Conservation (phyloP, 768 basidiomycete species). For the Lactarius evosmus region DNA sequence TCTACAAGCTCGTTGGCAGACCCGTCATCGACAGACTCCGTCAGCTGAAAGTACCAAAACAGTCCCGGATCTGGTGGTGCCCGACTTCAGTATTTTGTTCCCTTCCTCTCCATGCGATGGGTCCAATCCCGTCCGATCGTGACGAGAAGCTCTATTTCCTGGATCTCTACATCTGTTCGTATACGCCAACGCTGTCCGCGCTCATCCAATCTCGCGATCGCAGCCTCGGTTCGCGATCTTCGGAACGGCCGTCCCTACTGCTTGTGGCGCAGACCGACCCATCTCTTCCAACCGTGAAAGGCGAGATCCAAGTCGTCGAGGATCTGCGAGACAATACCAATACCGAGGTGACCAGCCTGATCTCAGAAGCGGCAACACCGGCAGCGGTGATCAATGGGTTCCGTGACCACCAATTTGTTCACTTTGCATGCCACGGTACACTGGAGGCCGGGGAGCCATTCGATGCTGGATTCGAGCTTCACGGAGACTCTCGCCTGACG, state of each 20-base stretch:
- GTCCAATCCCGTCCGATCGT: constrained; percentile 2
- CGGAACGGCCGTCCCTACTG: neutral
- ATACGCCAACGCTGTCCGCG: neutral
- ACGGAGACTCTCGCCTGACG: neutral
- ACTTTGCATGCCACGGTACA: constrained; percentile 14
- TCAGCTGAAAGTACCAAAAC: neutral
- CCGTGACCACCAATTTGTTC: neutral
- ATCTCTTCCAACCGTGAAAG: neutral
- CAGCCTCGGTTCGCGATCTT: neutral
- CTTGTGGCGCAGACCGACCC: constrained; percentile 9
- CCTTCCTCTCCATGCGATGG: constrained; percentile 25
- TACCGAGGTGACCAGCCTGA: neutral
- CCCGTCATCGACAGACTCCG: neutral
- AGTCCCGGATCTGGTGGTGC: constrained; percentile 25
- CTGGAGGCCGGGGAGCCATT: constrained; percentile 2
- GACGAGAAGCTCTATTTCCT: neutral
- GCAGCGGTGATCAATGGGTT: neutral
- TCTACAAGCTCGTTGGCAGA: constrained; percentile 10
- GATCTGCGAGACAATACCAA: neutral
- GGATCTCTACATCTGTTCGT: constrained; percentile 13
- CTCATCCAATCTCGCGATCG: neutral
- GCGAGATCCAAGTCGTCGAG: constrained; percentile 3
- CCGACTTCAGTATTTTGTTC: constrained; percentile 12
- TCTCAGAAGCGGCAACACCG: neutral
- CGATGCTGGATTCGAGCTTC: constrained; percentile 4